Evolutionary conservation across 768 basidiomycete genomes (phyloP).

Genomic region (Solioccasus polychromus): DNA sequence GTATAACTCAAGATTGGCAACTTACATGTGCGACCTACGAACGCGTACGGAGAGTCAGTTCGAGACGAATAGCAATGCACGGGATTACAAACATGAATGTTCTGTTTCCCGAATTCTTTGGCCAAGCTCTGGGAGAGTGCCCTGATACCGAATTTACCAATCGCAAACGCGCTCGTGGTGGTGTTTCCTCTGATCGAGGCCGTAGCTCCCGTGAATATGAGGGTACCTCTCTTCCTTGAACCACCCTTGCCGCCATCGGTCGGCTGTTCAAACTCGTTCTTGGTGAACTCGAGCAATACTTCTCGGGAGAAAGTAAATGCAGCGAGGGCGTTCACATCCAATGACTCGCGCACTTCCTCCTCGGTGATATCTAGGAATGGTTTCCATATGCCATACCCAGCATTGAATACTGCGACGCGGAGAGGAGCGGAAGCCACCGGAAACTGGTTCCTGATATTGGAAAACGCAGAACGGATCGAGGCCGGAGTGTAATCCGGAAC

Average conservation of each 20-base stretch:
- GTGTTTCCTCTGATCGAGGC: slow-evolving; percentile 62
- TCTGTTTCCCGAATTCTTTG: slow-evolving; percentile 72
- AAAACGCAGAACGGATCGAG: slow-evolving; percentile 51
- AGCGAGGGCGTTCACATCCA: slow-evolving; percentile 53
- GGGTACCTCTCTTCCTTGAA: slow-evolving; percentile 57
- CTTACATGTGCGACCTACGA: slow-evolving; percentile 63
- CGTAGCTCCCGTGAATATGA: slow-evolving; percentile 75
- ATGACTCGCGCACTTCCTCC: slow-evolving; percentile 48
- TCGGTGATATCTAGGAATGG: slow-evolving; percentile 63
- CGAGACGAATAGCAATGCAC: neutral
- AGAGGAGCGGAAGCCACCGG: slow-evolving; percentile 48
- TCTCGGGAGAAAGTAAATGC: slow-evolving; percentile 65
- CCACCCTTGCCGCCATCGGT: slow-evolving; percentile 37
- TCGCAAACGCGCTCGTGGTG: slow-evolving; percentile 58
- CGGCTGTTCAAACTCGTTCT: slow-evolving; percentile 43
- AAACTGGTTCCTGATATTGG: slow-evolving; percentile 43
- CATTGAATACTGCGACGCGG: slow-evolving; percentile 65
- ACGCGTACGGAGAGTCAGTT: neutral
- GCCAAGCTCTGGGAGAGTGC: slow-evolving; percentile 68
- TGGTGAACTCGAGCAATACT: slow-evolving; percentile 56
- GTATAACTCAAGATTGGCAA: slow-evolving; percentile 7
- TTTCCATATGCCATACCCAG: slow-evolving; percentile 56
- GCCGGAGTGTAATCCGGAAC: slow-evolving; percentile 47
- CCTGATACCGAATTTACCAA: slow-evolving; percentile 60
- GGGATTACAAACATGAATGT: slow-evolving; percentile 56